Evolutionary conservation across 306 rosid genomes (phyloP), one percentile per base, ranked within the genome.

Genomic region (Urtica urens): DNA sequence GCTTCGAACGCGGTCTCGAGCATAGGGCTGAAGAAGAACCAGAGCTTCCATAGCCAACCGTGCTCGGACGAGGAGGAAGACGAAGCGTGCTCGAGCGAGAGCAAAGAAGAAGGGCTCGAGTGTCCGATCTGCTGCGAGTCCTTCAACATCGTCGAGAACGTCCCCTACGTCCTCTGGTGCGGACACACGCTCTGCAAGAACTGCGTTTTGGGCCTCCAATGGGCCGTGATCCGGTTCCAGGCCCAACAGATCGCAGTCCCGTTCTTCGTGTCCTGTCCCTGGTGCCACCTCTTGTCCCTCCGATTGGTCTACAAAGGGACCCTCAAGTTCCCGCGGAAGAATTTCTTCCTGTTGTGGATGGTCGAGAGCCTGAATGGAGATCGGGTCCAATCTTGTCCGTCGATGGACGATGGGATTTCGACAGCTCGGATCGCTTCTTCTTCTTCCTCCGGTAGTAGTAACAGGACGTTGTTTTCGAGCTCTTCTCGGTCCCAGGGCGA

Each of bases 91-190:
- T 84, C 95, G 3, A 77, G 84, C 67, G 54, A 67, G 27, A 83
- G 93, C 72, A 72, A 61, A 67, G 97, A 76, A 10, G 97, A 88
- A 71, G 86, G 61, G 46, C 63, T 88, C 53, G 97, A 88, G 47
- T 88, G 97, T 69, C 97, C 88, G 6, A 84, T 88, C 57, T 88
- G 97, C 59, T 75, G 80, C 69, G 97, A 88, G 59, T 81, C 93
- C 13, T 88, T 88, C 68, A 88, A 88, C 77, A 76, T 84, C 64
- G 95, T 88, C 49, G 97, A 88, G 83, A 88, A 88, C 13, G 71
- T 88, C 39, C 97, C 97, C 21, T 86, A 81, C 72, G 93, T 88
- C 57, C 71, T 88, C 48, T 83, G 97, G 93, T 88, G 97, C 23
- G 97, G 97, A 24, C 97, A 88, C 71, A 74, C 86, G 12, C 72